Base-by-base conservation (phyloP, 441 rosid species). In the Mallotus japonicus region DNA sequence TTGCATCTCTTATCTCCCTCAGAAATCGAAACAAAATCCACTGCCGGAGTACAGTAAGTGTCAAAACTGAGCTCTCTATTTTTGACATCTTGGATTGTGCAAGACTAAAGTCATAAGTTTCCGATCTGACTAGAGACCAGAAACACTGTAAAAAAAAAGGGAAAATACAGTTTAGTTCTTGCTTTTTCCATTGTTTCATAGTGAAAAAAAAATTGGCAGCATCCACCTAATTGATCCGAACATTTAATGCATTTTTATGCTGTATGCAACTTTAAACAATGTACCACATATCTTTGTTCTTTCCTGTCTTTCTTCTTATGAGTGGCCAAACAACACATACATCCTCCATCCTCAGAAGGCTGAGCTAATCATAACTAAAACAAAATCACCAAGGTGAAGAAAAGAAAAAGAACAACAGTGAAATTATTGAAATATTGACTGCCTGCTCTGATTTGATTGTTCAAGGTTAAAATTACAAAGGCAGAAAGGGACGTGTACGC, bases 401-500 rank as follows among this genome's bases (percentile, higher is more conserved):
- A 24, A 20, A 4, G 57, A 8, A 64, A 51, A 19, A 57, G 6
- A 22, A 10, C 7, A 65, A 37, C 24, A 12, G 22, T 32, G n/a
- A 56, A 65, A 10, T 16, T 37, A 50, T 58, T 1, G 15, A 49
- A 34, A 62, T 47, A n/a, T 46, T 77, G 69, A 77, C 62, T 13
- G 34, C 16, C 16, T 65, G n/a, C 69, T 13, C 62, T 74, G 19
- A 15, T 53, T 70, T 74, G 34, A 9, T 57, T 59, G 58, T 76
- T 44, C 24, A 70, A 93, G 98, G 85, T 91, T 62, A 72, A 87
- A 69, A 90, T 94, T 70, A 78, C 80, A 13, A 90, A 88, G 85
- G 92, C 86, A 8, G 93, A 89, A 75, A 84, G 92, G 78, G 97
- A 90, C 69, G 93, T 90, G 4, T 94, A 94, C 57, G 98, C 96